Evolutionary conservation across 495 filamentous ascomycete species (phyloP), one percentile per base, ranked within the genome.

Genomic region (Mytilinidion resinicola): DNA sequence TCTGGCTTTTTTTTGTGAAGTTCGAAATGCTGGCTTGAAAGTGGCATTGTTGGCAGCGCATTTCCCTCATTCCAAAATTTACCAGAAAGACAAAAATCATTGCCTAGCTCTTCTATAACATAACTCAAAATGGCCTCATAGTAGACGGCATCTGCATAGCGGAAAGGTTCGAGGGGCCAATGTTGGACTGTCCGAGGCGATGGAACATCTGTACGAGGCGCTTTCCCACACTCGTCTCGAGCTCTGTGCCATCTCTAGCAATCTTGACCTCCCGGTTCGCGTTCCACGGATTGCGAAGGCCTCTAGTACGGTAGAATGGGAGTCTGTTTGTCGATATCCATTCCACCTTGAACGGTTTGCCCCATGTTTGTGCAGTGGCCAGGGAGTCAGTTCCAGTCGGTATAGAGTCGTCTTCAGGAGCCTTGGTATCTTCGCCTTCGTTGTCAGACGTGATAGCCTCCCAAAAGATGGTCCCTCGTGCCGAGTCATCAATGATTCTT

Each of bases 261-360:
- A 98, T 95, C 69, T 98, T 98, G 47, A 98, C 90, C 65, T 96
- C 93, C 46, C 93, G 77, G 67, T 96, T 96, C 1, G 89, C 85
- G 70, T 98, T 97, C 93, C 91, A 96, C 2, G 87, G 84, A 66
- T 98, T 98, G n/a, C 93, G 80, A 35, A 98, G 70, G 0, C 92
- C 92, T 51, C 91, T 76, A 0, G 91, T 96, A 43, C 88, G 84
- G 69, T 95, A 92, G 70, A 97, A 98, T 0, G 93, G 91, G 8
- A 98, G 80, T 42, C 87, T 78, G 36, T 84, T 82, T 3, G 90
- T 95, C 9, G 89, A 91, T 30, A 95, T 70, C 93, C 93, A 98
- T 73, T 96, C 84, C 48, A 98, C 82, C 60, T 83, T 84, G 78
- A 98, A 98, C 0, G 91, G 91, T 59, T 90, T 95, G 34, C 92